Evolutionary conservation across 495 filamentous ascomycete genomes (phyloP).

Genomic region (Aspergillus wentii): DNA sequence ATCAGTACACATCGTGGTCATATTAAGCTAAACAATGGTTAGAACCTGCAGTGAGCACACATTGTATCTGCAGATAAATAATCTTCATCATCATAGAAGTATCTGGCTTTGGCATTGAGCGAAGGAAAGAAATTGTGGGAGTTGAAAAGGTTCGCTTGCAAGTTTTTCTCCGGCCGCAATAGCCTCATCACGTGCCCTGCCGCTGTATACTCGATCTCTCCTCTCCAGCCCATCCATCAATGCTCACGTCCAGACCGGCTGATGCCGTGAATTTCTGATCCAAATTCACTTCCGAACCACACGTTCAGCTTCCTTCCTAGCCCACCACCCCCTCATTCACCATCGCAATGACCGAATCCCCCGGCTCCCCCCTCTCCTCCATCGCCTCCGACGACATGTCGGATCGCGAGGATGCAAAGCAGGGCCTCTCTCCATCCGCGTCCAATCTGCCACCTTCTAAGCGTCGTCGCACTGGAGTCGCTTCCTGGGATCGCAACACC

Average conservation of each 20-base stretch:
- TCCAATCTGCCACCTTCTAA: conserved; percentile 48
- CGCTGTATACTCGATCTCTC: conserved; percentile 15
- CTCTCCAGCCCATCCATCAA: conserved; percentile 1
- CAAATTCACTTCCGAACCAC: too few species aligned
- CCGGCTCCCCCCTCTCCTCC: conserved; percentile 48
- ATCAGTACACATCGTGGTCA: too few species aligned
- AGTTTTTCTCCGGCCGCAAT: conserved; percentile 8
- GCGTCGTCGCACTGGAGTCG: conserved; percentile 44
- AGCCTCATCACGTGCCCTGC: conserved; percentile 25
- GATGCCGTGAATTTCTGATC: too few species aligned
- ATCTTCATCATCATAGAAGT: neutral
- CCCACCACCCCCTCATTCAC: neutral
- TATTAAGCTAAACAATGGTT: too few species aligned
- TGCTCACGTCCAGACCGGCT: too few species aligned
- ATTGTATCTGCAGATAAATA: too few species aligned
- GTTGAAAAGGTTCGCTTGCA: neutral
- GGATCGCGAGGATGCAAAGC: conserved; percentile 44
- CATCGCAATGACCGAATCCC: conserved; percentile 42
- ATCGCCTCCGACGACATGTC: conserved; percentile 45
- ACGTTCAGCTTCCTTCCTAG: neutral
- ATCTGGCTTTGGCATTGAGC: neutral
- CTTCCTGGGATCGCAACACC: conserved; percentile 46
- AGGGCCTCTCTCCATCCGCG: conserved; percentile 35
- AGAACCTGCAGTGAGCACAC: too few species aligned
- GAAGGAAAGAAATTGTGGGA: conserved; percentile 4